Conservation (phyloP, 2,329 filamentous ascomycete species). For the Penicillium digitatum region DNA sequence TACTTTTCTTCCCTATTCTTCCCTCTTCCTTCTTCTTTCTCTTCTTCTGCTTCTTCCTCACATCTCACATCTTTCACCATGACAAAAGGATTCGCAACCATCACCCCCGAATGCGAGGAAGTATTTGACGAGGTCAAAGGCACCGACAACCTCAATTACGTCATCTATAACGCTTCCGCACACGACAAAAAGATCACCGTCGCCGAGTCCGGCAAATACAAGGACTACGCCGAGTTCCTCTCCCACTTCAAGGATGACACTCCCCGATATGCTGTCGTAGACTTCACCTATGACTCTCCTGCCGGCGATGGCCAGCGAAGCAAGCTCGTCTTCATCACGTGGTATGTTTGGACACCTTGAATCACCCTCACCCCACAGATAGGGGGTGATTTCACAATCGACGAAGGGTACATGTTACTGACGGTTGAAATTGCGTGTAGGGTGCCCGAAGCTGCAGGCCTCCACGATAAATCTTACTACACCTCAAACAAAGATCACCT, state of each 20-base stretch:
- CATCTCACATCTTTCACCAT: slow-evolving; percentile 5
- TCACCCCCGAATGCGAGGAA: slow-evolving; percentile 18
- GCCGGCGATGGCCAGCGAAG: slow-evolving; percentile 13
- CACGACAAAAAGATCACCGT: slow-evolving; percentile 21
- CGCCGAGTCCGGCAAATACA: slow-evolving; percentile 16
- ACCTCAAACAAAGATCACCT: slow-evolving; percentile 20
- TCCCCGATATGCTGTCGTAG: slow-evolving; percentile 16
- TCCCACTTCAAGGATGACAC: slow-evolving; percentile 15
- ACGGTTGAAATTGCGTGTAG: slow-evolving; percentile 5
- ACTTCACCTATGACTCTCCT: slow-evolving; percentile 17
- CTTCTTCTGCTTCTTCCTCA: not conserved
- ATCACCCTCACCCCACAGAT: not conserved
- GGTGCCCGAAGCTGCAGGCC: slow-evolving; percentile 16
- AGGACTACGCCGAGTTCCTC: slow-evolving; percentile 15
- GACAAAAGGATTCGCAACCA: slow-evolving; percentile 19
- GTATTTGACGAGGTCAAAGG: slow-evolving; percentile 20
- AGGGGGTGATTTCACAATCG: not conserved
- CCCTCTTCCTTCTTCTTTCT: not conserved
- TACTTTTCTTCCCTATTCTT: not conserved
- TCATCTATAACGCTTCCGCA: slow-evolving; percentile 18
- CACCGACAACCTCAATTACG: slow-evolving; percentile 17
- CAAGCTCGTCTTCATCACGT: slow-evolving; percentile 22
- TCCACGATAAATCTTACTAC: slow-evolving; percentile 19
- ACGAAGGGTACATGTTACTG: not conserved
- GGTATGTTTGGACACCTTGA: slow-evolving; percentile 10